phyloP scores from a whole-genome alignment of 1,139 yeast species.

The Suhomyces bokatorum region DNA sequence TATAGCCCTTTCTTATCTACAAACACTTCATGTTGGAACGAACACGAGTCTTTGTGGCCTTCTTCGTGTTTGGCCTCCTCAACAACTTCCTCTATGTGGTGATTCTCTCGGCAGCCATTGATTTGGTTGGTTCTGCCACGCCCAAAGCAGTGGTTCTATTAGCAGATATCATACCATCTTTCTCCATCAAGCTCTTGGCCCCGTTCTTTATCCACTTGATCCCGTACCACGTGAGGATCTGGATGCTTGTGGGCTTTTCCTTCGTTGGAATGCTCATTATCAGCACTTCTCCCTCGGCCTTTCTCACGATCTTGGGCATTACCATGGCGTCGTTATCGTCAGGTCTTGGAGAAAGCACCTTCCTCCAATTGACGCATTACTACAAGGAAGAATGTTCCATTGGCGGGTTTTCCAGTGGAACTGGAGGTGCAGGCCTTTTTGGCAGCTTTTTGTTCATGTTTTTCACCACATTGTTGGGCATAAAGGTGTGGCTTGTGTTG shows the following conservation, averaged over 20 bases:
- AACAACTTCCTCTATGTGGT: conserved; percentile 91
- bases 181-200: conserved; percentile 65
- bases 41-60: conserved; percentile 46
- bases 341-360: conserved; percentile 89
- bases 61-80: conserved; percentile 82
- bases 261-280: conserved; percentile 75
- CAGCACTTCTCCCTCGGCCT: conserved; percentile 42
- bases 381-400: conserved; percentile 55
- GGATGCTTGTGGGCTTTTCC: conserved; percentile 57
- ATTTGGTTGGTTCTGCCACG: conserved; percentile 76
- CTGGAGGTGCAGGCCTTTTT: conserved; percentile 90
- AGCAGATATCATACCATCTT: conserved; percentile 86
- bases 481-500: conserved; percentile 33
- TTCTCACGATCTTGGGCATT: conserved; percentile 63
- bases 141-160: conserved; percentile 86
- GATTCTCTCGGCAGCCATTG: conserved; percentile 88
- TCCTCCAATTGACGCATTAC: conserved; percentile 78
- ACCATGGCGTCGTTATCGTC: conserved; percentile 79
- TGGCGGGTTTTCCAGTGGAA: conserved; percentile 90
- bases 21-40: conserved; percentile 1
- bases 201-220: conserved; percentile 77
- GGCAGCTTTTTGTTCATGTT: conserved; percentile 60
- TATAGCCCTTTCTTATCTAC: not conserved
- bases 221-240: conserved; percentile 58
- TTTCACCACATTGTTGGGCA: conserved; percentile 39